phyloP scores from a whole-genome alignment of 1,139 yeast genomes.

The Candida sojae region DNA sequence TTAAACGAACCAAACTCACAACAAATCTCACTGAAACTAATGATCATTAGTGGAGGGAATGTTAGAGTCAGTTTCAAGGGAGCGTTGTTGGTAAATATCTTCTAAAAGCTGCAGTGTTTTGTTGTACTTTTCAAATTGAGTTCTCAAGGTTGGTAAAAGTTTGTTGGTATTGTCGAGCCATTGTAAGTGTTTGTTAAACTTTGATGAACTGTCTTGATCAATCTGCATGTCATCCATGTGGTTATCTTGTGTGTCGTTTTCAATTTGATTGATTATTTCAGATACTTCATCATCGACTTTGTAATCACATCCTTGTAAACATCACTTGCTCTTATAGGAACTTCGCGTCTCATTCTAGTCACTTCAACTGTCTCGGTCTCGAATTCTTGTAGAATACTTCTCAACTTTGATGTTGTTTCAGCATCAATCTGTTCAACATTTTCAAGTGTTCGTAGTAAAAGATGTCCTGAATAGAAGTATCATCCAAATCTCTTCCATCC shows the following conservation, averaged over 20 bases:
- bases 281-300: conserved; percentile 37
- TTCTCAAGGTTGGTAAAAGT: conserved; percentile 31
- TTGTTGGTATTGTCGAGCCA: conserved; percentile 27
- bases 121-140: conserved; percentile 32
- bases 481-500: conserved; percentile 39
- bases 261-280: conserved; percentile 6
- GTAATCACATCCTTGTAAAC: conserved; percentile 30
- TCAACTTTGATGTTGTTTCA: conserved; percentile 53
- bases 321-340: conserved; percentile 42
- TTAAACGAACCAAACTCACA: too few relatives aligned
- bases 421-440: conserved; percentile 66
- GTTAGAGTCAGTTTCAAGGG: not conserved
- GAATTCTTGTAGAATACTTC: conserved; percentile 53
- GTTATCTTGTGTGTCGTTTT: conserved; percentile 16
- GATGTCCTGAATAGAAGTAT: conserved; percentile 21
- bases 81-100: conserved; percentile 16
- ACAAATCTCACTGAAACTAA: too few relatives aligned
- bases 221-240: conserved; percentile 11
- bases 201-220: conserved; percentile 20
- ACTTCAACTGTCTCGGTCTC: conserved; percentile 59
- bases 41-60: too few relatives aligned
- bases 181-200: conserved; percentile 27
- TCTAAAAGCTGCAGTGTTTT: conserved; percentile 36
- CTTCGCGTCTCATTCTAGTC: conserved; percentile 51
- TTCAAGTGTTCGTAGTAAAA: conserved; percentile 36